Evolutionary conservation across 2,329 filamentous ascomycete genomes (phyloP), one percentile per base, ranked within the genome.

Genomic region (Hypoxylon sp.): DNA sequence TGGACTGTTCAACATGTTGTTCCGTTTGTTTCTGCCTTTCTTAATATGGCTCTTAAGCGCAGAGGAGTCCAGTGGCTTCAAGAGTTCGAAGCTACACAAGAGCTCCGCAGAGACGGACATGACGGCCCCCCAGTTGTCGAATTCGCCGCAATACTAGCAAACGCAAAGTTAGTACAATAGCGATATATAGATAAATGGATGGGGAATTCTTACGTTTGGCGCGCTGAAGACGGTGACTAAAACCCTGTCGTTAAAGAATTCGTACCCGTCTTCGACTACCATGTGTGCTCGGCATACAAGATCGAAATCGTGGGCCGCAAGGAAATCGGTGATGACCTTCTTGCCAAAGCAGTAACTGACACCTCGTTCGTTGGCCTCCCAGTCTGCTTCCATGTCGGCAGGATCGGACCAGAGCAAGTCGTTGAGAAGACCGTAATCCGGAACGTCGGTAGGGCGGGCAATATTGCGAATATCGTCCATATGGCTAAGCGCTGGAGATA

Each of bases 391-490:
- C 93, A 98, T 98, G 72, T 99, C 96, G 61, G 95, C 96, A 0
- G 96, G 96, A 79, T 99, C 96, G 70, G 95, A 97, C 96, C 96
- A 99, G 17, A 99, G 85, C 30, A 99, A 85, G 78, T 99, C 96
- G 79, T 98, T 98, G 63, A 99, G 85, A 60, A 99, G 83, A 11
- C 96, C 96, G 79, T 98, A 98, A 78, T 99, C 96, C 6, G 96
- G 96, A 20, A 99, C 96, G 78, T 99, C 96, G 1, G 96, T 99
- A 10, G 96, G 96, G 62, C 96, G 90, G 55, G 93, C 93, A 81
- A 99, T 98, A 78, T 97, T 92, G 73, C 96, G 91, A 75, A 99
- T 99, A 79, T 99, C 95, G 76, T 98, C 96, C 96, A 99, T 99
- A 77, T 98, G 95, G 61, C 92, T 91, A 55, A 99, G 86, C 53